These are phyloP conservation scores for Strobilomyces confusus DNA, from an alignment of 768 basidiomycete genomes.

Conservation along the genomic window DNA sequence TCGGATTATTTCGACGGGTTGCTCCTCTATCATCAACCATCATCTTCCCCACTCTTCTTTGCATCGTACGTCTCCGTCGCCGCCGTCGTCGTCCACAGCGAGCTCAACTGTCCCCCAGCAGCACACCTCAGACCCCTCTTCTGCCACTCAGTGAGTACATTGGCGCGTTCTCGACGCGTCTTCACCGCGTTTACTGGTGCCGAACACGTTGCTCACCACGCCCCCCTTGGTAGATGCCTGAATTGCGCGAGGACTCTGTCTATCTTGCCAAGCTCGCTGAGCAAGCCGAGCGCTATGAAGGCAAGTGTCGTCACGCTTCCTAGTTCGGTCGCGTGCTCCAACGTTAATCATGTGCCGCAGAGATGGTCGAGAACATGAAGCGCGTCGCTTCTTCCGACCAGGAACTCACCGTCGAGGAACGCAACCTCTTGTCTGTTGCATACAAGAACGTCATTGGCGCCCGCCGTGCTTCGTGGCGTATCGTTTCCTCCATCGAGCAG, in stretches of 20 bases:
- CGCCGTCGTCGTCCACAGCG: constrained; percentile 31
- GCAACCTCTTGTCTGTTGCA: constrained; percentile 94
- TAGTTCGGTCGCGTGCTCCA: constrained; percentile 12
- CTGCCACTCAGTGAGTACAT: constrained; percentile 39
- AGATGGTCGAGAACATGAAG: constrained; percentile 99
- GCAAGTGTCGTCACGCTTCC: constrained; percentile 39
- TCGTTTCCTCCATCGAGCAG: constrained; percentile 97
- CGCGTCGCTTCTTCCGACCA: constrained; percentile 95
- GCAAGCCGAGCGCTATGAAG: constrained; percentile 99
- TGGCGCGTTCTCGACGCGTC: constrained; percentile 40
- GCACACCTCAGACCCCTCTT: constrained; percentile 19
- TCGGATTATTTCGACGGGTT: constrained; percentile 47
- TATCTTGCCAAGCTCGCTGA: constrained; percentile 99
- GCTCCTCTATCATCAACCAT: constrained; percentile 44
- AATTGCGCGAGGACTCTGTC: constrained; percentile 89
- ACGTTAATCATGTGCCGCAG: constrained; percentile 34
- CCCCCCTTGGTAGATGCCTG: constrained; percentile 56
- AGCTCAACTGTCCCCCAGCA: constrained; percentile 32
- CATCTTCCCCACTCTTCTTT: constrained; percentile 37
- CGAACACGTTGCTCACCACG: constrained; percentile 16
- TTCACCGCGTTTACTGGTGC: constrained; percentile 15
- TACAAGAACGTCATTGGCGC: constrained; percentile 99
- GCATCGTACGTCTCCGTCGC: constrained; percentile 39
- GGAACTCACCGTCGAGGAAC: constrained; percentile 97
- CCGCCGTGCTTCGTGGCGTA: constrained; percentile 96